Percentiles rank a stretch among this genome's conserved stretches.
Evolutionary conservation across 257 asterid species (phyloP).

Genomic region (Solanum boliviense): DNA sequence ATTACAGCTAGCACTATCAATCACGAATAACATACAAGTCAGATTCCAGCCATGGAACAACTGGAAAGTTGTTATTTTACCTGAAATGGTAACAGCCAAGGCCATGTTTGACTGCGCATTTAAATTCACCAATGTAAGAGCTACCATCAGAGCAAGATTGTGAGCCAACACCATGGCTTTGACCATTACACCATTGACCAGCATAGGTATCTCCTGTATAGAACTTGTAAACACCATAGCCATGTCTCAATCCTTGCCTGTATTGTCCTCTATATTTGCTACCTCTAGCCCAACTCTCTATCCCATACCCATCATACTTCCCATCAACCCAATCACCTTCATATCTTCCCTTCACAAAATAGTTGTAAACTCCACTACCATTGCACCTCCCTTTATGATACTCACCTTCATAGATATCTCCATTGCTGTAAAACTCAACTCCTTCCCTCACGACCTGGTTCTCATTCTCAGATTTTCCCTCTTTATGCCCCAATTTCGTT

Average conservation of each 20-base stretch:
- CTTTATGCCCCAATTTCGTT: slow-evolving; percentile 13
- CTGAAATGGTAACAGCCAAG: slow-evolving; percentile 82
- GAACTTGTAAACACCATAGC: slow-evolving; percentile 11
- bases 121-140: slow-evolving; percentile 8
- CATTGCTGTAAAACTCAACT: slow-evolving; percentile 31
- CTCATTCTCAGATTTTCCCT: background rate
- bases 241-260: slow-evolving; percentile 2
- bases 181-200: slow-evolving; percentile 9
- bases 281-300: slow-evolving; percentile 87
- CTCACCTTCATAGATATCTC: slow-evolving; percentile 39
- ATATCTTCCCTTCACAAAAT: slow-evolving; percentile 21
- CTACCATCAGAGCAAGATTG: slow-evolving; percentile 12
- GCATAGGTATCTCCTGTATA: slow-evolving; percentile 11
- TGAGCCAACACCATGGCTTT: slow-evolving; percentile 7
- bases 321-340: slow-evolving; percentile 80
- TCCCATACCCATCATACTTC: slow-evolving; percentile 28
- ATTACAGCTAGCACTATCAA: background rate
- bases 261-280: slow-evolving; percentile 23
- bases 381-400: slow-evolving; percentile 32
- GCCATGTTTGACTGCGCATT: slow-evolving; percentile 9
- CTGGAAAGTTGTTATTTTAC: slow-evolving; percentile 7
- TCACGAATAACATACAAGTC: background rate
- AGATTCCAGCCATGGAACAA: background rate
- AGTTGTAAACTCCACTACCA: slow-evolving; percentile 38
- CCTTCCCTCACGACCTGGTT: slow-evolving; percentile 21